phyloP scores from a whole-genome alignment of 2,329 filamentous ascomycete genomes.

The Monosporascus sp. region DNA sequence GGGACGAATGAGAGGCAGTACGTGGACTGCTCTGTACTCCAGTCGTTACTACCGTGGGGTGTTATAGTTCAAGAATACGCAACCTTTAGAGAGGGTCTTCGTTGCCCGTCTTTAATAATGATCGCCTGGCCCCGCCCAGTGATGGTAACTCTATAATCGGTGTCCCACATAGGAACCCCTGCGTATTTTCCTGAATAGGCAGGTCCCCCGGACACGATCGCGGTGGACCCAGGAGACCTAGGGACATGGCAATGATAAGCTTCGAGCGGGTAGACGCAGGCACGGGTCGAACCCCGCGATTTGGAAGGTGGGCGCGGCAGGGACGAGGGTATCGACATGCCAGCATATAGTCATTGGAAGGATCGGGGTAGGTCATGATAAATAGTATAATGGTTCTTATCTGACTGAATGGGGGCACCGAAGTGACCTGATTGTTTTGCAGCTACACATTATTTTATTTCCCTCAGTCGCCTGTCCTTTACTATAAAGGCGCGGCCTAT shows the following conservation, averaged over 20 bases:
- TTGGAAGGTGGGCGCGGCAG: background rate
- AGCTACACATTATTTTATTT: too few relatives aligned
- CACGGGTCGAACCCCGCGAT: background rate
- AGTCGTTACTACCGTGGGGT: background rate
- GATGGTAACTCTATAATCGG: background rate
- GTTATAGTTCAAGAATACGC: background rate
- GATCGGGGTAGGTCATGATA: background rate
- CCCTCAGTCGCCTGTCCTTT: too few relatives aligned
- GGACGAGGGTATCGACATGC: too few relatives aligned
- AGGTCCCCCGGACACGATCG: background rate
- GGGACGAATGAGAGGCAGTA: too few relatives aligned
- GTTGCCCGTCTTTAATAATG: background rate
- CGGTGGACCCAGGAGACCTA: background rate
- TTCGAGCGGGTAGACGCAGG: background rate
- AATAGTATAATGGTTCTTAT: too few relatives aligned
- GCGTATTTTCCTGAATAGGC: background rate
- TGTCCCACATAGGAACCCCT: background rate
- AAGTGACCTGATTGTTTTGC: too few relatives aligned
- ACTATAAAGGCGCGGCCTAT: background rate
- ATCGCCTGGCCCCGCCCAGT: background rate
- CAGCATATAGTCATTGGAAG: background rate
- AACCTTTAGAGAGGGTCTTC: background rate
- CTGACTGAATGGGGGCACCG: too few relatives aligned
- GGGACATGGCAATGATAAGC: background rate
- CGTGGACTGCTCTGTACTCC: background rate